Percentiles rank a stretch among this genome's conserved stretches.
These are phyloP conservation scores for Bathelium albidoporum DNA, from an alignment of 495 filamentous ascomycete genomes.

Conservation along the genomic window DNA sequence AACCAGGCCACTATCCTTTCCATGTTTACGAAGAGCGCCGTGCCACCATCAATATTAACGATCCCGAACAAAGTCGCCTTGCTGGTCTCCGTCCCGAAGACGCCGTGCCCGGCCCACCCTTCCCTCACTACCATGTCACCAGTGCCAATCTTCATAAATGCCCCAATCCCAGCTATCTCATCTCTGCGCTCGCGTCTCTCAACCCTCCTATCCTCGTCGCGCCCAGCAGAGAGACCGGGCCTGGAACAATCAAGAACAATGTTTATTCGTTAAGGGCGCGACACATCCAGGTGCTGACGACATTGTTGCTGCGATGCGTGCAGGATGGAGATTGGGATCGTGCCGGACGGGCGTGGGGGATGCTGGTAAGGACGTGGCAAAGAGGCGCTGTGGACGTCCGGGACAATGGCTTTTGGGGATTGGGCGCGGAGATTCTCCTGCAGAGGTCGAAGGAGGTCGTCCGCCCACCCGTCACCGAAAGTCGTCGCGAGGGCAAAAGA, in stretches of 20 bases:
- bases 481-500: background rate
- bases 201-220: slow-evolving; percentile 19
- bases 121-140: slow-evolving; percentile 25
- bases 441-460: slow-evolving; percentile 31
- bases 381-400: slow-evolving; percentile 47
- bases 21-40: background rate
- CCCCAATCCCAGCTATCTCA: background rate
- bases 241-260: background rate
- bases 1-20: background rate
- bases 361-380: slow-evolving; percentile 48
- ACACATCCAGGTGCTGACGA: slow-evolving; percentile 50
- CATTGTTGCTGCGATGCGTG: slow-evolving; percentile 52
- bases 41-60: background rate
- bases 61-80: slow-evolving; percentile 14
- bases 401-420: slow-evolving; percentile 49
- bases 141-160: background rate
- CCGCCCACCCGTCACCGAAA: slow-evolving; percentile 7
- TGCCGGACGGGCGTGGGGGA: slow-evolving; percentile 53
- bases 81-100: slow-evolving; percentile 14
- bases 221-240: background rate
- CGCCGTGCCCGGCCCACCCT: slow-evolving; percentile 23
- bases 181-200: slow-evolving; percentile 7
- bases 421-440: slow-evolving; percentile 59
- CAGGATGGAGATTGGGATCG: slow-evolving; percentile 50
- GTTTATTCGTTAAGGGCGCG: slow-evolving; percentile 34